Evolutionary conservation across 495 filamentous ascomycete species (phyloP).

Genomic region (Penicillium goetzii): DNA sequence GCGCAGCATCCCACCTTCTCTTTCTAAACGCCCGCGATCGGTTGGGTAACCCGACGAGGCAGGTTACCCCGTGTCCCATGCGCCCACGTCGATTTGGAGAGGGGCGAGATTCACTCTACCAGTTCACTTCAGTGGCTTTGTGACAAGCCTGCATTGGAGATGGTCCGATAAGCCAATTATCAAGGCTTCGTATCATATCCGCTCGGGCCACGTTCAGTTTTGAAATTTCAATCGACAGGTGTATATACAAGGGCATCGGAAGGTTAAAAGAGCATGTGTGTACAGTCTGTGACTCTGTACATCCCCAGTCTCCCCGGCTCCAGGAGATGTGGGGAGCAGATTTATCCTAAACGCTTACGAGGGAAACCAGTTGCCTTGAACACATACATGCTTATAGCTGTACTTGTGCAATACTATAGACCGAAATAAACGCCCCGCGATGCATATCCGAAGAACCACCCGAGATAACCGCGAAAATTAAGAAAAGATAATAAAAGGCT

Average conservation of each 20-base stretch:
- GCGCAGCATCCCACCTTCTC: slow-evolving; percentile 5
- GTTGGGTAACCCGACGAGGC: slow-evolving; percentile 8
- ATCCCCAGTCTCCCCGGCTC: neutral
- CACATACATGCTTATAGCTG: neutral
- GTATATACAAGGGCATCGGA: no score
- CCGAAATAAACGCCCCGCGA: slow-evolving; percentile 23
- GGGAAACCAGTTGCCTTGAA: neutral
- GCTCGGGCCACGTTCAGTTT: neutral
- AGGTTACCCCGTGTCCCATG: slow-evolving; percentile 8
- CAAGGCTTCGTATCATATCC: neutral
- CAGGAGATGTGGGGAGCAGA: neutral
- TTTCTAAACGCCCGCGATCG: neutral
- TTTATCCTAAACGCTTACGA: neutral
- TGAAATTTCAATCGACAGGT: no score
- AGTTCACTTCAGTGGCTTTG: neutral
- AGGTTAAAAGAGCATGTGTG: neutral
- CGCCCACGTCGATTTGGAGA: neutral
- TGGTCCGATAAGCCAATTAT: slow-evolving; percentile 1
- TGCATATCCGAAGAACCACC: slow-evolving; percentile 19
- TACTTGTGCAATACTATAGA: slow-evolving; percentile 1
- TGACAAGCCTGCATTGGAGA: neutral
- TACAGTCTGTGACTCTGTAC: no score
- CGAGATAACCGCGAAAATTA: slow-evolving; percentile 23
- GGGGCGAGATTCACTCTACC: neutral
- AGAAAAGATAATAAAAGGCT: neutral